Base-by-base conservation (phyloP, 2,329 filamentous ascomycete genomes). In the Teratosphaeriaceae sp. region DNA sequence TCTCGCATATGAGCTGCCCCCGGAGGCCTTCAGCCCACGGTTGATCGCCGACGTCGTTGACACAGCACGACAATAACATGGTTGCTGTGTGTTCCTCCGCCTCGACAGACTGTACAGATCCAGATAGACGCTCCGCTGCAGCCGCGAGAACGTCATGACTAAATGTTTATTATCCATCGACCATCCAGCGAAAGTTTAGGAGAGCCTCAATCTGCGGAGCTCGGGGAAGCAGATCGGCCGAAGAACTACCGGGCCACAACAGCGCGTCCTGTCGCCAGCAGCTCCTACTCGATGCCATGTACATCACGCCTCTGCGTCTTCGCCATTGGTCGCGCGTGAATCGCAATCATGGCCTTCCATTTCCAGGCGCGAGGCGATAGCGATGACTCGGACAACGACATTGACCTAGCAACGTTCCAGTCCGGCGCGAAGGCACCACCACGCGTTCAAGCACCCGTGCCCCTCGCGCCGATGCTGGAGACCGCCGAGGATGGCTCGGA, bases 31-130 rank as follows among this genome's bases (percentile, higher is more conserved):
- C 42, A 87, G 70, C 12, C 84, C 84, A 35, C 75, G 71, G 51
- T 80, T 76, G 56, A 88, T 88, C 33, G 82, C 83, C 8, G 82
- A 84, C 46, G 71, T 76, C 30, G 86, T 72, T 31, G 79, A 82
- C 18, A 75, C 74, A 56, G 67, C 57, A 46, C 73, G 71, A 22
- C 24, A 15, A 15, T 20, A 29, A 41, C 27, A 33, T 33, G 26
- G 5, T 11, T 8, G 27, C 27, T n/a, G 39, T n/a, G 12, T 12
- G n/a, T 20, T 8, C 13, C 29, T 20, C 22, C 13, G 27, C 22
- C 21, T 33, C 15, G 16, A 7, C 7, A 42, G 8, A 12, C 12
- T 7, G 24, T 18, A 27, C n/a, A 36, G 15, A n/a, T 30, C 30
- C 27, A 35, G 20, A 21, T 35, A 42, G 7, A 42, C 20, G 8